These are phyloP conservation scores for Cystofilobasidium capitatum DNA, from an alignment of 768 basidiomycete genomes.

Conservation along the genomic window DNA sequence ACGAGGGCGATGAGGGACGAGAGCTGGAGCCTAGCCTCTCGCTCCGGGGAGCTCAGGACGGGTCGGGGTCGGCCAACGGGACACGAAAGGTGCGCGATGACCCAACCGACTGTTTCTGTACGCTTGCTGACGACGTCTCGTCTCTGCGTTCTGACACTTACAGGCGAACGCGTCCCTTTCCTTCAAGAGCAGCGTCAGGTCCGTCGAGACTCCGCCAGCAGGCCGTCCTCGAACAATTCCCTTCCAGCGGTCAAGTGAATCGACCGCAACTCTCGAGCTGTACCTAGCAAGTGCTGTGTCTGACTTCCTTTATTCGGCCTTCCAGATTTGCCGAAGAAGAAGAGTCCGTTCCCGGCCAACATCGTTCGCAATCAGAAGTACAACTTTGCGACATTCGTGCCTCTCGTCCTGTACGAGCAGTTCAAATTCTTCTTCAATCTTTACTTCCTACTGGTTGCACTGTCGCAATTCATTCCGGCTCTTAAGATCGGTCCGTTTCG, in stretches of 20 bases:
- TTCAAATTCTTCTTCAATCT: constrained; percentile 99
- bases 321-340: constrained; percentile 14
- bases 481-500: constrained; percentile 73
- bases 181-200: no score
- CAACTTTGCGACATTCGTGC: constrained; percentile 90
- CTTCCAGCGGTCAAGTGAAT: constrained; percentile 59
- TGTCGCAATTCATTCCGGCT: constrained; percentile 90
- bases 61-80: no score
- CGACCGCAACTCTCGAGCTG: background rate
- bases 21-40: no score
- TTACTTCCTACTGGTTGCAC: constrained; percentile 91
- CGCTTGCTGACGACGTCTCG: no score
- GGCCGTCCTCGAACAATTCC: constrained; percentile 70
- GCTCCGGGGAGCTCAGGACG: no score
- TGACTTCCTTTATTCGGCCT: background rate
- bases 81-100: no score
- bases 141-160: no score
- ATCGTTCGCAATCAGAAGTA: constrained; percentile 97
- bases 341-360: constrained; percentile 56
- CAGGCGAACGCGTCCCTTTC: no score
- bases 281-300: background rate
- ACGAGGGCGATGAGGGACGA: no score
- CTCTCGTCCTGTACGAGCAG: constrained; percentile 94
- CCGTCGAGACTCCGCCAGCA: background rate
- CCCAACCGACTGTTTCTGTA: no score